These are phyloP conservation scores for Candida buenavistaensis DNA, from an alignment of 1,139 yeast species.

Conservation along the genomic window DNA sequence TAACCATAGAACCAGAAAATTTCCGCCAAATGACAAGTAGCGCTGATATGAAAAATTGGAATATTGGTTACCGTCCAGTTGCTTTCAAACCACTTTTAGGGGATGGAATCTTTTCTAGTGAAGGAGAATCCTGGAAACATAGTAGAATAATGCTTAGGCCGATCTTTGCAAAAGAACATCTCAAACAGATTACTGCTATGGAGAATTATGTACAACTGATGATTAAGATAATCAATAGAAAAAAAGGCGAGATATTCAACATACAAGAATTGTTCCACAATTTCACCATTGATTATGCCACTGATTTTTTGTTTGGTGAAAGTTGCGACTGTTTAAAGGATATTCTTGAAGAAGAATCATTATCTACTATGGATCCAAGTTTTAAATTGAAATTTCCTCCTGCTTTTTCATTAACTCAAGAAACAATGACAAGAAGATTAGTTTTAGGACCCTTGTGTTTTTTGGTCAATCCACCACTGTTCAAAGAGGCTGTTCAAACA, in stretches of 20 bases:
- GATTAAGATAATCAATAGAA: constrained; percentile 25
- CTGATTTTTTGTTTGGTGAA: constrained; percentile 43
- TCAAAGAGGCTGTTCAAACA: constrained; percentile 17
- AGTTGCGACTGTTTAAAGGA: constrained; percentile 31
- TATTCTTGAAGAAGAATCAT: constrained; percentile 12
- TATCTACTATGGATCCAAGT: constrained; percentile 5
- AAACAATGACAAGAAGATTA: constrained; percentile 25
- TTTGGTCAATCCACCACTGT: constrained; percentile 21
- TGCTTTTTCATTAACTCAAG: constrained; percentile 20
- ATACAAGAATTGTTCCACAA: constrained; percentile 34
- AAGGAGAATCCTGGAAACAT: constrained; percentile 57
- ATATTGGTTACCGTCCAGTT: constrained; percentile 43
- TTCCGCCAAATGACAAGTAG: too few species aligned
- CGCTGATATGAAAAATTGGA: constrained; percentile 47
- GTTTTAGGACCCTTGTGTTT: constrained; percentile 26
- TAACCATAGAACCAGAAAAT: constrained; percentile 28
- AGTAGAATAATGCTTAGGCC: constrained; percentile 55
- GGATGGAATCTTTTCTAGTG: constrained; percentile 54
- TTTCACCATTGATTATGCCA: constrained; percentile 39
- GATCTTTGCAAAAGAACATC: constrained; percentile 51
- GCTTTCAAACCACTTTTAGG: constrained; percentile 46
- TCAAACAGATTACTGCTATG: constrained; percentile 44
- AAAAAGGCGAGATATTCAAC: constrained; percentile 27
- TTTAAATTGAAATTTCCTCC: constrained; percentile 14
- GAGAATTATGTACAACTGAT: constrained; percentile 42